A percentile compares a stretch with the other conserved stretches of the same genome.
phyloP scores from a whole-genome alignment of 805 yeast species.

The Hyphopichia homilentoma region DNA sequence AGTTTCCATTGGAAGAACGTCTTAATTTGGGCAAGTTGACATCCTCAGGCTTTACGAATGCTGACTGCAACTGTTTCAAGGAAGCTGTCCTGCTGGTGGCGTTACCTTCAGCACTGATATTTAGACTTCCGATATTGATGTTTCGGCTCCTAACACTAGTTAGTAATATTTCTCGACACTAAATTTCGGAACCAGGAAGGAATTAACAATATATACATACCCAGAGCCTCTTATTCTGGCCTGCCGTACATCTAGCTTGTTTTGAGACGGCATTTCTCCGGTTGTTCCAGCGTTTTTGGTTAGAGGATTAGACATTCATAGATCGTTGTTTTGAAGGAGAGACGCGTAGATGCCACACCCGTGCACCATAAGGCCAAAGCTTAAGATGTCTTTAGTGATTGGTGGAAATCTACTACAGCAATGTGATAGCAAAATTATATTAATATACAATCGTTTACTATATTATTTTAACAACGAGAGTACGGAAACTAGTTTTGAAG shows the following conservation, averaged over 20 bases:
- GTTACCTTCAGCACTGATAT: conserved; percentile 10
- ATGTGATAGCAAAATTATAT: conserved; percentile 9
- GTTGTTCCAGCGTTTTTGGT: conserved; percentile 1
- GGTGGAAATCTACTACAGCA: no score
- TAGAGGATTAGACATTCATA: background rate
- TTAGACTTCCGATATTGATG: conserved; percentile 14
- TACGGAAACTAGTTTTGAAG: no score
- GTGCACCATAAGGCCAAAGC: no score
- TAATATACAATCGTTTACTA: conserved; percentile 11
- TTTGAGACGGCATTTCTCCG: conserved; percentile 1
- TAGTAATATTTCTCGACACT: no score
- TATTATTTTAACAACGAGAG: no score
- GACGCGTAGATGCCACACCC: conserved; percentile 1
- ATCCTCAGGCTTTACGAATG: conserved; percentile 13
- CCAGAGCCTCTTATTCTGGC: conserved; percentile 40
- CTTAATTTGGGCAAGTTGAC: conserved; percentile 11
- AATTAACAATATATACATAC: conserved; percentile 26
- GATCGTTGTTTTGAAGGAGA: conserved; percentile 1
- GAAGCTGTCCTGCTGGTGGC: no score
- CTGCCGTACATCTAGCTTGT: conserved; percentile 18
- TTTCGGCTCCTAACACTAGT: conserved; percentile 14
- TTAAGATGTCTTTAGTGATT: no score
- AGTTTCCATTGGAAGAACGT: no score
- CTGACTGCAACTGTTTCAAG: conserved; percentile 13
- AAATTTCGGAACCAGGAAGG: background rate